These are phyloP conservation scores for Ettlia oleoabundans DNA, from an alignment of 139 green algal species.

Conservation along the genomic window DNA sequence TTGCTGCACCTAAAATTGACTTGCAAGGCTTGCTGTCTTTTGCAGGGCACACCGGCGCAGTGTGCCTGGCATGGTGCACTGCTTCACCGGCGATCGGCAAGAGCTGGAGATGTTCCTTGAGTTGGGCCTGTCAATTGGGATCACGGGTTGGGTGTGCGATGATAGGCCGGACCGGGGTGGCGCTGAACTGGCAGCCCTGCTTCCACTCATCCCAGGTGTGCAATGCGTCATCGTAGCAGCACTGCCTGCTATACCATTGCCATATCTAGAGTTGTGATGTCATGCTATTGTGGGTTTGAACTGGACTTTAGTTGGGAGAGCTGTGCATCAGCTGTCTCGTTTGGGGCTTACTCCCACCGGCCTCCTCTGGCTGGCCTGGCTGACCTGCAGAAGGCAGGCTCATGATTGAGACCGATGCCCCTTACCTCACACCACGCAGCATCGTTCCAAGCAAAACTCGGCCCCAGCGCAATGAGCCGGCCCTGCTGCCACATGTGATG, in stretches of 20 bases:
- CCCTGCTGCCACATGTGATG: constrained; percentile 75
- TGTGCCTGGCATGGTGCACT: constrained; percentile 72
- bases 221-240: not conserved
- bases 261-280: too few species aligned
- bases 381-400: constrained; percentile 58
- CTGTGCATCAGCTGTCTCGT: too few species aligned
- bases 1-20: too few species aligned
- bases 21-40: too few species aligned
- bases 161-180: constrained; percentile 71
- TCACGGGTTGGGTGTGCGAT: constrained; percentile 82
- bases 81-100: constrained; percentile 72
- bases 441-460: constrained; percentile 46
- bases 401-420: constrained; percentile 83
- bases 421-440: constrained; percentile 70
- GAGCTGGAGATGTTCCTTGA: constrained; percentile 66
- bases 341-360: too few species aligned
- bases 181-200: constrained; percentile 65
- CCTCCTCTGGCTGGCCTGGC: too few species aligned
- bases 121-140: constrained; percentile 71
- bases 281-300: too few species aligned
- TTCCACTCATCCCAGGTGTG: constrained; percentile 52
- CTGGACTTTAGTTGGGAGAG: too few species aligned
- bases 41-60: constrained; percentile 44
- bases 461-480: constrained; percentile 69
- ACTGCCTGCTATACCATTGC: too few species aligned